These are phyloP conservation scores for Gaillardinia entomophila DNA, from an alignment of 805 yeast species.

Conservation along the genomic window DNA sequence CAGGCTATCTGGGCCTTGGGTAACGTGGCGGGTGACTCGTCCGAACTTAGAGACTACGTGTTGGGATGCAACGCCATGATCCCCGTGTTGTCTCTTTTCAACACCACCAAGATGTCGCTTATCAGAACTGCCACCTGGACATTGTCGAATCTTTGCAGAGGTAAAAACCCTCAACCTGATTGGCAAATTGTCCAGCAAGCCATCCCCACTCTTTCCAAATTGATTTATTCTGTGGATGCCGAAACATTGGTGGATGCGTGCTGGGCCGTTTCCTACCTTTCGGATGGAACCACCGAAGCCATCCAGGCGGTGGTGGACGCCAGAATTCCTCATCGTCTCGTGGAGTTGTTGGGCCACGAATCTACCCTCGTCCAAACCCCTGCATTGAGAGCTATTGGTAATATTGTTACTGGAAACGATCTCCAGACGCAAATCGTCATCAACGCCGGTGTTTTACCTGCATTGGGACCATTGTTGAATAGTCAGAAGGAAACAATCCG, in stretches of 20 bases:
- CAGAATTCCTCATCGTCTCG: constrained; percentile 89
- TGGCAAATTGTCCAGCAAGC: constrained; percentile 86
- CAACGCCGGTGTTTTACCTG: constrained; percentile 86
- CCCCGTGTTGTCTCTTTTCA: constrained; percentile 76
- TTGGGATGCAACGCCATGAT: constrained; percentile 81
- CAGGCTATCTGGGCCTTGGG: constrained; percentile 99
- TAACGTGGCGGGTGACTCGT: constrained; percentile 96
- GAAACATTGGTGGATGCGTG: constrained; percentile 96
- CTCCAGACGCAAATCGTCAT: constrained; percentile 92
- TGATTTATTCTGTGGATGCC: constrained; percentile 83
- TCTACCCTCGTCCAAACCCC: constrained; percentile 91
- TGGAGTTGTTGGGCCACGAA: constrained; percentile 81
- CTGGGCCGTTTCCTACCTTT: constrained; percentile 95
- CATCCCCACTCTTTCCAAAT: constrained; percentile 84
- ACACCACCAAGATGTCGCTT: constrained; percentile 78
- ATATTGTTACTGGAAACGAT: constrained; percentile 96
- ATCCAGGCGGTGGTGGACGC: constrained; percentile 97
- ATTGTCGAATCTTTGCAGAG: constrained; percentile 91
- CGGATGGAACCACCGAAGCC: constrained; percentile 89
- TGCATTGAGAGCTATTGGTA: constrained; percentile 94
- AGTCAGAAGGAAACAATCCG: constrained; percentile 88
- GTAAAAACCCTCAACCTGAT: constrained; percentile 93
- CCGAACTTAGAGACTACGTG: constrained; percentile 85
- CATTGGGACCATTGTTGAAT: constrained; percentile 70
- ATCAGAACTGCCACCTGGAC: constrained; percentile 99